Base-by-base conservation (phyloP, 2,329 filamentous ascomycete genomes). In the Boeremia exigua region DNA sequence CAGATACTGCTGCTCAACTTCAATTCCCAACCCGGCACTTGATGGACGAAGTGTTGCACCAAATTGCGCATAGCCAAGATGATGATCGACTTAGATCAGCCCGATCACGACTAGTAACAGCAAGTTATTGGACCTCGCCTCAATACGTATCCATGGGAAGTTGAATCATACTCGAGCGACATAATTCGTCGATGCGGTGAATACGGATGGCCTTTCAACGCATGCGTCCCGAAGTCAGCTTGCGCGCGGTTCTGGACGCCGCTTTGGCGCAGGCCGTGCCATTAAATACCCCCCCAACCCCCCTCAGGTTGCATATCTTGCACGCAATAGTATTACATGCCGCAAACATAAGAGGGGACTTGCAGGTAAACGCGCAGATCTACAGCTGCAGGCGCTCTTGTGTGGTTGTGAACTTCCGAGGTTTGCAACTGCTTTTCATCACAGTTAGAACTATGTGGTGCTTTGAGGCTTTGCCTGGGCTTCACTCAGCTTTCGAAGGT, bases 101-200 rank as follows among this genome's bases (percentile, higher is more conserved):
- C 34, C 46, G 45, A 45, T 30, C 6, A 12, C 15, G 34, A 28
- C 15, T n/a, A 9, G 6, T n/a, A 27, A 19, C 45, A 33, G 14
- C 44, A 25, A 43, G 30, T 42, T 38, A 12, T 47, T 54, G 45
- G 51, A 33, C 39, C 39, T 14, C 27, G 34, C 28, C 33, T 23
- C 19, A 23, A 30, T 14, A 25, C 5, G 10, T 33, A 15, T n/a
- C 17, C 10, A 14, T 28, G 15, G 19, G n/a, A 37, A 23, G 33
- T 33, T 33, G 44, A 33, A n/a, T 28, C 40, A 52, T 39, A 27
- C 28, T 37, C 27, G n/a, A 8, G 38, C 23, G 9, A 28, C 30
- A 14, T 36, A 23, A 50, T 50, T 44, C 48, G 32, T 42, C 14
- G 15, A 14, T 12, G 19, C 11, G 17, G 8, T 44, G 32, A 17